These are phyloP conservation scores for Alternaria triticina DNA, from an alignment of 2,329 filamentous ascomycete species.

Conservation along the genomic window DNA sequence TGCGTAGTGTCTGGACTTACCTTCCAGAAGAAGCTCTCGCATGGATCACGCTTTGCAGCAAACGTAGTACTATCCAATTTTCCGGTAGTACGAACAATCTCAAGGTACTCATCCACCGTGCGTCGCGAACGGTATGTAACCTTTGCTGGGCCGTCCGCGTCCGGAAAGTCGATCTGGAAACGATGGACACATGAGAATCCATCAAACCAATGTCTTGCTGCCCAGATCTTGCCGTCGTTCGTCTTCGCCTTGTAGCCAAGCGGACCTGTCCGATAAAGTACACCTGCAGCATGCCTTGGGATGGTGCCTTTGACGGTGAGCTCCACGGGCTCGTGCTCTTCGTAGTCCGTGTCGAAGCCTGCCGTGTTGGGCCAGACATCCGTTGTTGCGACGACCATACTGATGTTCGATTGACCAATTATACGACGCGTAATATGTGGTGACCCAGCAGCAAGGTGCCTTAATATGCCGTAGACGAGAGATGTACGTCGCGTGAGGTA, in stretches of 20 bases:
- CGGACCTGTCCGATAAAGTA: conserved; percentile 71
- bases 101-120: conserved; percentile 68
- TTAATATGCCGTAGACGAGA: neutral
- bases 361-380: conserved; percentile 39
- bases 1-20: neutral
- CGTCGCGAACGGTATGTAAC: conserved; percentile 76
- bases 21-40: conserved; percentile 75
- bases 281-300: conserved; percentile 73
- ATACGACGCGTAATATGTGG: neutral
- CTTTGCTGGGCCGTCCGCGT: conserved; percentile 40
- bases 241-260: conserved; percentile 70
- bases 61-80: conserved; percentile 66
- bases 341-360: conserved; percentile 68
- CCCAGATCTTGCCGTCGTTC: conserved; percentile 63
- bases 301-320: conserved; percentile 70
- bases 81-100: conserved; percentile 67
- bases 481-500: neutral
- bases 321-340: conserved; percentile 69
- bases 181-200: conserved; percentile 74
- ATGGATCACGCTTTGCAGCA: conserved; percentile 75
- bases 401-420: neutral
- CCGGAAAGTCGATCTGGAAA: conserved; percentile 67
- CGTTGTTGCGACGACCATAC: conserved; percentile 18
- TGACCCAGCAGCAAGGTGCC: neutral
- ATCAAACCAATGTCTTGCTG: conserved; percentile 81